Base-by-base conservation (phyloP, 768 basidiomycete genomes). In the Psilocybe azurescens region DNA sequence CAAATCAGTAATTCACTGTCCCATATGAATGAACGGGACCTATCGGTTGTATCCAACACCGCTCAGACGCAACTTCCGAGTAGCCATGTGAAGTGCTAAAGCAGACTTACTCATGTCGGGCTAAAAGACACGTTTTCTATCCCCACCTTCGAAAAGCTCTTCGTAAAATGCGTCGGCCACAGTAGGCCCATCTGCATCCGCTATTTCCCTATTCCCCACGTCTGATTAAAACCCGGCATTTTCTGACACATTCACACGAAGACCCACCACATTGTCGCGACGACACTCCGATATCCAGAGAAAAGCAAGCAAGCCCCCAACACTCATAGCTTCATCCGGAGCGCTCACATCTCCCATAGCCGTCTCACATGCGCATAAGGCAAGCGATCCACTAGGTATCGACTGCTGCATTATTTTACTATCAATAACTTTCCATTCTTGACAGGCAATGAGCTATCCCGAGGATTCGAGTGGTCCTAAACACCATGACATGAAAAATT, bases 351-450 rank as follows among this genome's bases (percentile, higher is more conserved):
- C 70, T 3, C 71, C 73, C 50, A 41, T 69, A 3, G 72, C 74
- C 0, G 75, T 77, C 49, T 77, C 65, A 49, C 76, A 77, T 16
- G 76, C 76, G 14, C 69, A 70, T n/a, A 77, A 69, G 1, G 73
- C 74, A 6, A 77, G 56, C 5, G 32, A 59, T 0, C 62, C 68
- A n/a, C 65, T 56, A 9, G 63, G 59, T 2, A 69, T 33, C 10
- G 49, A 7, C 44, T 51, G 47, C 56, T 66, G 51, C 61, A 75
- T 72, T 24, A 75, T 68, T 60, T 63, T 0, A 70, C 65, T 1
- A 74, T 18, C 2, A 7, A 39, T 9, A 65, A 52, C 41, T 49
- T 24, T 24, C 68, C 64, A 53, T 70, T 66, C 48, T 67, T 60
- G 29, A 70, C 49, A 6, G 61, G 10, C 28, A 74, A 50, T 14